Base-by-base conservation (phyloP, 768 basidiomycete genomes). In the Nidularia sp. region DNA sequence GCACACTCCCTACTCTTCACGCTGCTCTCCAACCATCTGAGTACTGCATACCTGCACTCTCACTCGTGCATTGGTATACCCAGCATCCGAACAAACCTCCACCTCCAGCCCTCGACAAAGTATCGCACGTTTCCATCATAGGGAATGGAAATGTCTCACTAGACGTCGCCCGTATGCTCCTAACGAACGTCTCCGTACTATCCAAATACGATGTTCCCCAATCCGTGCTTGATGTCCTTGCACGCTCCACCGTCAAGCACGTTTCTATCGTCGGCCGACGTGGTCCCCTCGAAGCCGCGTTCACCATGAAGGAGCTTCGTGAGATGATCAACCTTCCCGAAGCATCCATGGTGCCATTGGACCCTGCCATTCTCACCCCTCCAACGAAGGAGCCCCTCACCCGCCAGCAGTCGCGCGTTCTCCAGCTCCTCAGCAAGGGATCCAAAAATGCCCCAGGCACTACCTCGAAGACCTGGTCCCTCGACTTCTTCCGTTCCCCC, bases 141-240 rank as follows among this genome's bases (percentile, higher is more conserved):
- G 96, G 97, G 0, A 91, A 93, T 55, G 96, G 96, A 8, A 98
- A 98, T 58, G 95, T 99, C 51, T 88, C 94, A 6, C 75, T 99
- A 34, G 96, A 99, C 60, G 76, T 95, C 29, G 93, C 94, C 1
- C 81, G 95, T 4, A 92, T 98, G 63, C 80, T 98, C 5, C 81
- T 99, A 54, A 88, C 88, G 9, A 70, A 81, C 2, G 78, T 86
- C 0, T 71, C 78, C 13, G 68, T 73, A 2, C 80, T 98, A 44
- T 68, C 70, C 25, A 72, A 76, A 61, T 90, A 89, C 52, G 95
- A 98, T 65, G 77, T 98, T 15, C 93, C 95, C 0, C 65, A 78
- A 48, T 66, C 75, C 6, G 93, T 94, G 0, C 73, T 98, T 5
- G 79, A 83, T 1, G 78, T 85, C 8, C 78, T 98, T 8, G 65